Evolutionary conservation across 768 basidiomycete species (phyloP).

Genomic region (Lactifluus subvellereus): DNA sequence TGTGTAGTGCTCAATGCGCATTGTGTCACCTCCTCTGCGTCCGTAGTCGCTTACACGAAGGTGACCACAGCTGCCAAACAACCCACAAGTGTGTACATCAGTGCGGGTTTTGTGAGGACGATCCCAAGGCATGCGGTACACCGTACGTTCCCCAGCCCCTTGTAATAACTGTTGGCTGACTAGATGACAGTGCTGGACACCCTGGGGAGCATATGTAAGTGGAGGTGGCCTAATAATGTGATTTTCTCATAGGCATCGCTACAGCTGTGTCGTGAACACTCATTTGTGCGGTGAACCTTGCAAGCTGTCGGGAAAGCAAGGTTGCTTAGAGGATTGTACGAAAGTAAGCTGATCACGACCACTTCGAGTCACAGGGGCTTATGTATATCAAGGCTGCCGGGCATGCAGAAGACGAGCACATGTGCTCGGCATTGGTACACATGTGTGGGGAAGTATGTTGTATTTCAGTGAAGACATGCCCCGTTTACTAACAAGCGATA

Average conservation of each 20-base stretch:
- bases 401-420: constrained; percentile 45
- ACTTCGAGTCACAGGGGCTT: not conserved
- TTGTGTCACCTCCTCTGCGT: constrained; percentile 47
- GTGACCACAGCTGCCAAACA: constrained; percentile 45
- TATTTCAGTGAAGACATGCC: too few species aligned
- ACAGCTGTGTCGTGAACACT: constrained; percentile 42
- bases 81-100: constrained; percentile 40
- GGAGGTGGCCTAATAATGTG: not conserved
- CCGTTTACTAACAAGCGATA: not conserved
- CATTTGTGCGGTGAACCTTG: constrained; percentile 54
- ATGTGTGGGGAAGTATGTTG: constrained; percentile 49
- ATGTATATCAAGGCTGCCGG: constrained; percentile 35
- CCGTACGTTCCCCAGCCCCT: constrained; percentile 34
- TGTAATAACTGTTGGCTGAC: not conserved
- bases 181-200: constrained; percentile 46
- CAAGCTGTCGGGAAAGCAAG: constrained; percentile 39
- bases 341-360: constrained; percentile 35
- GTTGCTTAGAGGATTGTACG: constrained; percentile 48
- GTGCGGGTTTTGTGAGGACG: constrained; percentile 41
- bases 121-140: constrained; percentile 38
- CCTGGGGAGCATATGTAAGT: constrained; percentile 49
- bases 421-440: constrained; percentile 49
- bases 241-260: not conserved
- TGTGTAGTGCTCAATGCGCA: constrained; percentile 45
- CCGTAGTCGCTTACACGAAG: constrained; percentile 40